Conservation (phyloP, 768 basidiomycete species). For the Mycena crocata region DNA sequence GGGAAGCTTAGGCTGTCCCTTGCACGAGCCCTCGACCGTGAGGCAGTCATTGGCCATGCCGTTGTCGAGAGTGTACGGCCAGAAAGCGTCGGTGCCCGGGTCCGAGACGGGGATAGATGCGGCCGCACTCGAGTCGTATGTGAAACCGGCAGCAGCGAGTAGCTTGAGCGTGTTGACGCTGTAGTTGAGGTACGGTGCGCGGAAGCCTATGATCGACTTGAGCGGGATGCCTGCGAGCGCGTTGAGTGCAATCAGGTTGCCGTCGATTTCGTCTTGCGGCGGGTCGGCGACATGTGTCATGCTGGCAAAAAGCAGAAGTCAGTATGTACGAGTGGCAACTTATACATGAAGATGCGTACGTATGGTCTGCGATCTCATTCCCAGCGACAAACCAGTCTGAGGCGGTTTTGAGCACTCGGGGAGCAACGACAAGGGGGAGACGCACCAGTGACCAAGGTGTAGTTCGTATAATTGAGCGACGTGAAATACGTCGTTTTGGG, state of each 20-base stretch:
- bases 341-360: conserved; percentile 55
- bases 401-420: neutral
- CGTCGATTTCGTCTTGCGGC: conserved; percentile 74
- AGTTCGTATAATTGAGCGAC: conserved; percentile 80
- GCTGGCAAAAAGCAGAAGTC: conserved; percentile 83
- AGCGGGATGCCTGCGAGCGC: conserved; percentile 83
- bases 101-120: conserved; percentile 76
- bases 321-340: conserved; percentile 38
- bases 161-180: conserved; percentile 68
- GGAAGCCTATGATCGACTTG: conserved; percentile 73
- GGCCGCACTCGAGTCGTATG: conserved; percentile 76
- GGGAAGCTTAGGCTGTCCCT: conserved; percentile 76
- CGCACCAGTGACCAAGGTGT: conserved; percentile 72
- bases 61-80: conserved; percentile 86
- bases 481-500: conserved; percentile 84
- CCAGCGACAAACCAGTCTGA: conserved; percentile 51
- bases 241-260: conserved; percentile 84
- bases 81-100: conserved; percentile 76
- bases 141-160: conserved; percentile 68
- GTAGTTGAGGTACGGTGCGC: conserved; percentile 81
- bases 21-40: conserved; percentile 63
- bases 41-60: conserved; percentile 86
- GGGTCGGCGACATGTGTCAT: conserved; percentile 84
- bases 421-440: conserved; percentile 9
- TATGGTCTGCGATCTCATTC: conserved; percentile 87